Evolutionary conservation across 257 asterid species (phyloP), one percentile per base, ranked within the genome.

Genomic region (Rauvolfia tetraphylla): DNA sequence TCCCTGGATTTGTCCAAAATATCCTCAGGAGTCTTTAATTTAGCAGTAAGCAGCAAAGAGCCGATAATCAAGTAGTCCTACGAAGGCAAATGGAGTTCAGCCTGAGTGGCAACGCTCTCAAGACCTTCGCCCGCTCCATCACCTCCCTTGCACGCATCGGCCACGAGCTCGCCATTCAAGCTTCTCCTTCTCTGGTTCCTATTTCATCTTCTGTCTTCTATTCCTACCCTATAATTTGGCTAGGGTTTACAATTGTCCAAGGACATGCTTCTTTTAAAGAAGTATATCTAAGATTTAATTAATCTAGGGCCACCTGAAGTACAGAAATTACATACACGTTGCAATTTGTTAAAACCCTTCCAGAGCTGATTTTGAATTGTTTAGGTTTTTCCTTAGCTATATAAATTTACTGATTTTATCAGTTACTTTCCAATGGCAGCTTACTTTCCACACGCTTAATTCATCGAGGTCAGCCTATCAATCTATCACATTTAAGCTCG

Each of bases 101-200:
- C 69, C 69, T 95, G n/a, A 91, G 96, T 51, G 98, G 98, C 29
- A 91, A 83, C 74, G 90, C 95, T 75, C 90, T 95, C 51, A 95
- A 91, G 76, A 90, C 95, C 73, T 88, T 95, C 68, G 89, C 90
- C 75, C 93, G 98, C 75, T 92, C 96, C 73, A 83, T 92, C 85
- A 89, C 90, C 46, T 92, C 95, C 86, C 97, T 95, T 73, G 97
- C 98, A 23, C 98, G 98, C 76, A 81, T 95, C 79, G 98, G 97
- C 84, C 89, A 86, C 83, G 98, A 95, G 81, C 90, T 95, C 72
- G 95, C 89, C 74, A 81, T 95, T 76, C 95, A 90, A 83, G 88
- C 95, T 20, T 86, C 93, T 76, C 80, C 95, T 79, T 80, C 98
- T 53, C 92, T 83, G 98, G 98, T 91, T 62, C 54, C 22, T 53